phyloP scores from a whole-genome alignment of 2,329 filamentous ascomycete species.

The Curvularia lunata region DNA sequence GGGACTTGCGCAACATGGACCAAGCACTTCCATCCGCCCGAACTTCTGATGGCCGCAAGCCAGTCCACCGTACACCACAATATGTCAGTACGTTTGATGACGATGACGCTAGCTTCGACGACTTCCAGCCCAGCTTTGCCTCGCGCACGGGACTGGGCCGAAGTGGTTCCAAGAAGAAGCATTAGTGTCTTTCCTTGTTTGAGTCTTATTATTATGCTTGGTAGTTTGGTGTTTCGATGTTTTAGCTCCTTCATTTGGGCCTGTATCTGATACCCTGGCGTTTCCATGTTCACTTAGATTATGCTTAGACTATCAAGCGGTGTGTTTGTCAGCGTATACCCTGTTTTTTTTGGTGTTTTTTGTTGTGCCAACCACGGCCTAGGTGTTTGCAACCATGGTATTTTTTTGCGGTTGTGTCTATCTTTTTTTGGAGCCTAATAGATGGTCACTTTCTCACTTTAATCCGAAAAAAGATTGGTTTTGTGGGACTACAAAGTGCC shows the following conservation, averaged over 20 bases:
- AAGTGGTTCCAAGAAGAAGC: slow-evolving; percentile 15
- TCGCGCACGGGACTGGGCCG: slow-evolving; percentile 9
- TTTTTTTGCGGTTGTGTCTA: neutral
- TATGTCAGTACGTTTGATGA: slow-evolving; percentile 25
- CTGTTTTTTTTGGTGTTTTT: neutral
- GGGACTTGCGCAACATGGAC: slow-evolving; percentile 33
- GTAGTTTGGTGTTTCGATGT: neutral
- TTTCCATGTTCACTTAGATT: neutral
- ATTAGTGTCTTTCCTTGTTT: neutral
- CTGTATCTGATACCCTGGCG: neutral
- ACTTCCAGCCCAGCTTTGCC: slow-evolving; percentile 5
- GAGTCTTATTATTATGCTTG: neutral
- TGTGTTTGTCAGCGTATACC: neutral
- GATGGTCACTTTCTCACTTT: too few relatives aligned
- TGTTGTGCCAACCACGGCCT: neutral
- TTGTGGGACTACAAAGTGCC: too few relatives aligned
- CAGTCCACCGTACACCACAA: slow-evolving; percentile 19
- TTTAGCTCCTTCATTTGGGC: neutral
- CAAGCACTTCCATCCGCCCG: slow-evolving; percentile 27
- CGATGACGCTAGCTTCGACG: slow-evolving; percentile 15
- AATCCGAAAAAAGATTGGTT: too few relatives aligned
- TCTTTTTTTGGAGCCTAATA: too few relatives aligned
- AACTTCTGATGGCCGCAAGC: slow-evolving; percentile 13
- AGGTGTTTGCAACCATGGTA: too few relatives aligned
- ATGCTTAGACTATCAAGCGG: neutral